Base-by-base conservation (phyloP, 2,329 filamentous ascomycete genomes). In the Pyrenophora seminiperda region DNA sequence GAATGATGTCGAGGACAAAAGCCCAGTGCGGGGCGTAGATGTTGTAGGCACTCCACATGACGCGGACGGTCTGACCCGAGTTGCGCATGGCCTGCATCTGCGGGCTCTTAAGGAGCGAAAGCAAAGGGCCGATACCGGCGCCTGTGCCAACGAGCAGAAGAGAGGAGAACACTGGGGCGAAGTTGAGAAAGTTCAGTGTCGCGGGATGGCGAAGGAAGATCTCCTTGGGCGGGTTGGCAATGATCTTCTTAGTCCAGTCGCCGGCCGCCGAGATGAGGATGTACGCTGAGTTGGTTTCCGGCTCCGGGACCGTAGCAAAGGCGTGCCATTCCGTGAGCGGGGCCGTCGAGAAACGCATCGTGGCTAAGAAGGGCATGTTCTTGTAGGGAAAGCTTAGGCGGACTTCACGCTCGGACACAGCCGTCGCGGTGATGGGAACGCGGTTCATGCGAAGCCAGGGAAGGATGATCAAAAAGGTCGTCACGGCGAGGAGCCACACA, bases 381-480 rank as follows among this genome's bases (percentile, higher is more conserved):
- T 43, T n/a, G 49, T 59, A 58, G 3, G 63, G 60, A 40, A 67
- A 70, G 66, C 88, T 83, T 15, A 94, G 79, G 34, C 87, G 82
- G 31, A 89, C 76, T 41, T 89, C 89, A 71, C 91, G 89, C 29
- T 80, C 70, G 0, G 89, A 93, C 13, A 94, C 81, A 3, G 79
- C 75, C 64, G 90, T 83, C 6, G 86, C 76, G 15, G 80, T 75
- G 47, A 93, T 86, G 10, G 77, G 73, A 30, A 90, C 83, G 57
- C 83, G 85, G 46, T 87, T 83, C 17, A 94, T 82, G 54, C 84
- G 81, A 1, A 87, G 67, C 89, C 90, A 95, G 0, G 90, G 88
- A 36, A 87, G 83, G 42, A 87, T 76, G 59, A 93, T 81, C 59
- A 86, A 82, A 39, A 80, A 65, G 1, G 89, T 90, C 32, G 85